Conservation (phyloP, 2,329 filamentous ascomycete species). For the Penicillium digitatum region DNA sequence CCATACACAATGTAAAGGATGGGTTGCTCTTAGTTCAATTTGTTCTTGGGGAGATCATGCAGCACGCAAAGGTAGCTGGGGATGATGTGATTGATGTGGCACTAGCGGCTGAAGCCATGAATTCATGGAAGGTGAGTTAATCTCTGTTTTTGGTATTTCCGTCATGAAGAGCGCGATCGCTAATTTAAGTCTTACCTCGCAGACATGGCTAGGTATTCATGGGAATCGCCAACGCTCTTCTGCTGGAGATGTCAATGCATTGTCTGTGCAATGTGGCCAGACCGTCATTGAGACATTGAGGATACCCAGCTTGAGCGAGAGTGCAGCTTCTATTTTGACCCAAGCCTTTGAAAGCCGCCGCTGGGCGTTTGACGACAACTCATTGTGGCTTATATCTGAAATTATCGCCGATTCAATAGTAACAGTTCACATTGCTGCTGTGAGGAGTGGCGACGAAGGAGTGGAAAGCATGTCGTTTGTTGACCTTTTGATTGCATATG, state of each 20-base stretch:
- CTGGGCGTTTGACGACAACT: constrained; percentile 18
- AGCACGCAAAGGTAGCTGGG: constrained; percentile 27
- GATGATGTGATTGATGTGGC: constrained; percentile 20
- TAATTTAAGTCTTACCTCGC: neutral
- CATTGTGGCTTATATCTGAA: constrained; percentile 4
- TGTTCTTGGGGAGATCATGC: constrained; percentile 7
- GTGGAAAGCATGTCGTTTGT: constrained; percentile 39
- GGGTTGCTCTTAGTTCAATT: constrained; percentile 36
- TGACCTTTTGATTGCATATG: constrained; percentile 40
- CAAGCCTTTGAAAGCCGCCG: constrained; percentile 21
- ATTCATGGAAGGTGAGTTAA: constrained; percentile 35
- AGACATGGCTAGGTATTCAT: constrained; percentile 38
- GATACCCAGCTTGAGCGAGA: constrained; percentile 18
- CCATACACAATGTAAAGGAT: constrained; percentile 33
- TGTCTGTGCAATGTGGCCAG: constrained; percentile 34
- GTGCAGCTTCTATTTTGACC: constrained; percentile 19
- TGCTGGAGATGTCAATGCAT: constrained; percentile 8
- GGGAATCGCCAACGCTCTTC: constrained; percentile 17
- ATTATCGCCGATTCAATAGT: constrained; percentile 30
- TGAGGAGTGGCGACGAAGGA: constrained; percentile 37
- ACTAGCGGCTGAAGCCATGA: constrained; percentile 34
- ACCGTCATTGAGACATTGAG: constrained; percentile 31
- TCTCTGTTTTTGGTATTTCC: neutral
- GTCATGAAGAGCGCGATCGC: neutral
- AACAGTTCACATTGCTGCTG: constrained; percentile 29